phyloP scores from a whole-genome alignment of 768 basidiomycete species.

The Trametes meyenii region DNA sequence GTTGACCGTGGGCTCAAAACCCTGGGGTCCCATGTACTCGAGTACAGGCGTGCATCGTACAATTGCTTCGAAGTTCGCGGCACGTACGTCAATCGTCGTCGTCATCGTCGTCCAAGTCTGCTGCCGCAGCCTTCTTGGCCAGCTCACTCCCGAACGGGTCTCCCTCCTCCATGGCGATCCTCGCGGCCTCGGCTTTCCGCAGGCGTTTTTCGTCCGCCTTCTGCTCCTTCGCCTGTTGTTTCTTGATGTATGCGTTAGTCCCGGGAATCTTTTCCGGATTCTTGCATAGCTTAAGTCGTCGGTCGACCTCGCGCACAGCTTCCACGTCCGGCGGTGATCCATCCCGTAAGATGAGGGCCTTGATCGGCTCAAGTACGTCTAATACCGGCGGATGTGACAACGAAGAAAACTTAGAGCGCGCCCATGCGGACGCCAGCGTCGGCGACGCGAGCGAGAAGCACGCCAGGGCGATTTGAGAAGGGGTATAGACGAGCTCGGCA shows the following conservation, averaged over 20 bases:
- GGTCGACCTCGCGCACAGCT: constrained; percentile 86
- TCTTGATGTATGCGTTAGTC: constrained; percentile 77
- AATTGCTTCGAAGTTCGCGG: background rate
- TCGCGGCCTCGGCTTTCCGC: constrained; percentile 46
- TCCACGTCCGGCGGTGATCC: constrained; percentile 77
- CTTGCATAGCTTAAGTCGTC: constrained; percentile 83
- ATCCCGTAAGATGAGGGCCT: constrained; percentile 52
- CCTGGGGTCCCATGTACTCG: background rate
- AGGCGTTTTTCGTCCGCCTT: constrained; percentile 67
- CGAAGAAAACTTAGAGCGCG: constrained; percentile 42
- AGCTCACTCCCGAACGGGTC: constrained; percentile 76
- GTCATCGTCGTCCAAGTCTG: constrained; percentile 65
- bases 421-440: constrained; percentile 63
- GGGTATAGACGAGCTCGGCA: constrained; percentile 87
- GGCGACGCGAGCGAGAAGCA: constrained; percentile 69
- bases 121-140: constrained; percentile 32
- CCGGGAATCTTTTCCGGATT: constrained; percentile 96
- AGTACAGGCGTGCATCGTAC: too few relatives aligned
- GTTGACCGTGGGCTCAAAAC: too few relatives aligned
- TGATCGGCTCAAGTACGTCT: constrained; percentile 53
- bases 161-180: constrained; percentile 57
- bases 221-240: constrained; percentile 71
- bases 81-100: constrained; percentile 30
- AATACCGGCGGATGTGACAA: constrained; percentile 32
- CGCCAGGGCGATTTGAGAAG: constrained; percentile 91